Evolutionary conservation across 495 filamentous ascomycete species (phyloP), one percentile per base, ranked within the genome.

Genomic region (Hypoxylon fuscum): DNA sequence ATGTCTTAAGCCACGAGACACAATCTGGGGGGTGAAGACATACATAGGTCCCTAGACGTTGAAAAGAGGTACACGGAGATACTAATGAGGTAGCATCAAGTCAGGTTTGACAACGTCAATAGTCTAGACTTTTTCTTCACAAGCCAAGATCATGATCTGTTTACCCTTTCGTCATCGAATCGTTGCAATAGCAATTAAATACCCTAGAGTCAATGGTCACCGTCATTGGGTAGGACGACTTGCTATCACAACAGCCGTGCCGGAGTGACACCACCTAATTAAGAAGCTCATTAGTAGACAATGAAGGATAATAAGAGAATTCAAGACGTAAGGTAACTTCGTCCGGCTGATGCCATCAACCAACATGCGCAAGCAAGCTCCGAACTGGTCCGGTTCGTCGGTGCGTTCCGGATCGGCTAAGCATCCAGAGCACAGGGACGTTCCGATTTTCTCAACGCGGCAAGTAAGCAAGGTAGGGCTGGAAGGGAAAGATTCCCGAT

Each of bases 371-470:
- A 35, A 22, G 21, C 43, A 40, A n/a, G 49, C 49, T 51, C 62
- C 55, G 62, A 59, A 10, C 21, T 40, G 44, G 40, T 42, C 62
- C 62, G 55, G 62, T 55, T 37, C 20, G 44, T 51, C 62, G 62
- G 50, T 51, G 62, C 38, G 21, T 65, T 51, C 62, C 55, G 55
- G 62, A 65, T 59, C 38, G 43, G 62, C 55, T 11, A 65, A 51
- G 21, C 22, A 22, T 40, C 55, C 42, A 43, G 49, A 58, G 52
- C 44, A 35, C 14, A 44, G 22, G 47, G 44, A 15, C 38, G 31
- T 65, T 37, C 43, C 6, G 48, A 4, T 29, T 49, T 46, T 46
- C 44, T 34, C 52, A 44, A 15, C 25, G 25, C 15, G 43, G 15
- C 37, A 23, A 42, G 49, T 54, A n/a, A n/a, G n/a, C n/a, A n/a